These are phyloP conservation scores for Penicillium sp. DNA, from an alignment of 2,329 filamentous ascomycete species.

Conservation along the genomic window DNA sequence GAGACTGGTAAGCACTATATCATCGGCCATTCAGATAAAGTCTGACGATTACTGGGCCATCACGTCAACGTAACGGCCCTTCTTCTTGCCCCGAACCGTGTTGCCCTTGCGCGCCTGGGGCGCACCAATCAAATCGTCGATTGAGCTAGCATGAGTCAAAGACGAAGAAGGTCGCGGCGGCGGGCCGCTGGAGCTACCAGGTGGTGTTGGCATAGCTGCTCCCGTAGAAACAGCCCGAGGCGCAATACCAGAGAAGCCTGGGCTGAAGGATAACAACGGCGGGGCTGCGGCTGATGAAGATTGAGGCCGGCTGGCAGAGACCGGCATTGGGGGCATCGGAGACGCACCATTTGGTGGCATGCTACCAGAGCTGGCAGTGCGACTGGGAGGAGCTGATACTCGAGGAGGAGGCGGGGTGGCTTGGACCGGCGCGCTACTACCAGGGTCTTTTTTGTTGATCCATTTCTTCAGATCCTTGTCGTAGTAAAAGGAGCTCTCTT, in stretches of 20 bases:
- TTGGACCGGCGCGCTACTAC: conserved; percentile 56
- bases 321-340: conserved; percentile 15
- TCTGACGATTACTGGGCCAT: conserved; percentile 64
- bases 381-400: conserved; percentile 49
- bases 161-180: conserved; percentile 69
- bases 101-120: conserved; percentile 65
- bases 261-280: conserved; percentile 29
- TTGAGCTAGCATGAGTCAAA: conserved; percentile 87
- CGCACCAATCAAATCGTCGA: conserved; percentile 85
- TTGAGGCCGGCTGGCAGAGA: conserved; percentile 30
- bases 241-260: conserved; percentile 29
- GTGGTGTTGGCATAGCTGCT: conserved; percentile 34
- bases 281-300: conserved; percentile 31
- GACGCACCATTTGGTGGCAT: conserved; percentile 47
- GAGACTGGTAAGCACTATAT: conserved; percentile 1
- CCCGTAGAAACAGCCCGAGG: conserved; percentile 40
- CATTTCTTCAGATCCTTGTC: conserved; percentile 96
- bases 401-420: conserved; percentile 79
- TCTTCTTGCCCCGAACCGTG: conserved; percentile 69
- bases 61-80: conserved; percentile 90
- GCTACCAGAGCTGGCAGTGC: conserved; percentile 54
- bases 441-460: conserved; percentile 89
- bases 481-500: conserved; percentile 89
- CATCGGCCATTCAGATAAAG: neutral
- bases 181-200: conserved; percentile 35